Base-by-base conservation (phyloP, 139 green algal genomes). In the Closterium sp. region DNA sequence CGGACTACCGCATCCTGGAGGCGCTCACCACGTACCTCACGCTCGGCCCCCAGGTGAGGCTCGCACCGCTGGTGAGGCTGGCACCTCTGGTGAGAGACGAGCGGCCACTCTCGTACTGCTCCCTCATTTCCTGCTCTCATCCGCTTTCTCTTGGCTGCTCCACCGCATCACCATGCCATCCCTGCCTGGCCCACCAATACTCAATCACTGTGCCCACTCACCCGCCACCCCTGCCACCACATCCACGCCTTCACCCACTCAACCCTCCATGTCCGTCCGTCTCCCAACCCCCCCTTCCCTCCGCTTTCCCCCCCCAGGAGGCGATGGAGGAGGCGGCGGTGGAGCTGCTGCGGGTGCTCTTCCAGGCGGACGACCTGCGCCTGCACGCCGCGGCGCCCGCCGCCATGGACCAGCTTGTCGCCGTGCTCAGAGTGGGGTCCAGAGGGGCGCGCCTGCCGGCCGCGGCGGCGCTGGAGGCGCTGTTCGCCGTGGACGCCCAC, bases 11-110 rank as follows among this genome's bases (percentile, higher is more conserved):
- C 33, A 86, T 33, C 31, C 31, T 92, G 7, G 89, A 92, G 64
- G 89, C 89, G 34, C 32, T 92, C 31, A 92, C 89, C 83, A 90
- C 87, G 89, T 92, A 92, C 33, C 89, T 92, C n/a, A 90, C 89
- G 16, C 87, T 92, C 23, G 89, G 89, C 9, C 89, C 89, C 0
- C 89, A 92, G 89, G 89, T 92, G 33, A 7, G 83, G 28, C 55
- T 16, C 55, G 55, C 16, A 19, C 55, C 9, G n/a, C n/a, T n/a
- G n/a, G n/a, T n/a, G n/a, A n/a, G n/a, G n/a, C n/a, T n/a, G n/a
- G n/a, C n/a, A n/a, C n/a, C n/a, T n/a, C n/a, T n/a, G n/a, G n/a
- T n/a, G n/a, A n/a, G n/a, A n/a, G n/a, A n/a, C n/a, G n/a, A n/a
- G n/a, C n/a, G n/a, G n/a, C n/a, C n/a, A n/a, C n/a, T n/a, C n/a